These are phyloP conservation scores for Calvatia gigantea DNA, from an alignment of 768 basidiomycete species.

Conservation along the genomic window DNA sequence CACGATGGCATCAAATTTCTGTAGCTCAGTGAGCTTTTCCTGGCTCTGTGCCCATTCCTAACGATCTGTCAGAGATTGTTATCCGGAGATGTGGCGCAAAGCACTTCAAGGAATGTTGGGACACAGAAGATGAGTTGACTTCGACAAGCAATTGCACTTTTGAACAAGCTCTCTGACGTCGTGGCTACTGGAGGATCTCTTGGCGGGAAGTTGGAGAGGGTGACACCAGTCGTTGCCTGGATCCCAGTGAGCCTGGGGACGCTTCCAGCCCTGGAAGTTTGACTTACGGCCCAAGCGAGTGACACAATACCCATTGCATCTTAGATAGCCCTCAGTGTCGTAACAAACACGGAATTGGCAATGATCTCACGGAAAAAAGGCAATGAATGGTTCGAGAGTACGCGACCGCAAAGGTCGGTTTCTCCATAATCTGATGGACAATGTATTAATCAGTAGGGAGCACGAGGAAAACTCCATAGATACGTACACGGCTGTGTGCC, in stretches of 20 bases:
- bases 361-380: slow-evolving; percentile 20
- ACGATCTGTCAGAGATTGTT: background rate
- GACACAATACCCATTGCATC: slow-evolving; percentile 20
- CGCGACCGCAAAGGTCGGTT: slow-evolving; percentile 20
- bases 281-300: slow-evolving; percentile 16
- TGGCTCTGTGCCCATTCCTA: slow-evolving; percentile 22
- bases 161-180: slow-evolving; percentile 17
- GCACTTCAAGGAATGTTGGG: slow-evolving; percentile 22
- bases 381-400: slow-evolving; percentile 18
- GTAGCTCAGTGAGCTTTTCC: slow-evolving; percentile 15
- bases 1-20: slow-evolving; percentile 19
- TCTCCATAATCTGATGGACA: slow-evolving; percentile 20
- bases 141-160: slow-evolving; percentile 9
- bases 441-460: background rate
- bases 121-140: slow-evolving; percentile 13
- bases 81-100: background rate
- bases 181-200: slow-evolving; percentile 13
- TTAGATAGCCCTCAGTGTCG: background rate
- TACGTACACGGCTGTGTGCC: slow-evolving; percentile 17
- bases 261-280: background rate
- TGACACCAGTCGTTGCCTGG: slow-evolving; percentile 15
- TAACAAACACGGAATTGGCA: background rate
- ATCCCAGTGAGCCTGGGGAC: background rate
- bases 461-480: background rate
- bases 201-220: slow-evolving; percentile 23